phyloP scores from a whole-genome alignment of 345 rosid genomes.

The Fremontodendron californicum region DNA sequence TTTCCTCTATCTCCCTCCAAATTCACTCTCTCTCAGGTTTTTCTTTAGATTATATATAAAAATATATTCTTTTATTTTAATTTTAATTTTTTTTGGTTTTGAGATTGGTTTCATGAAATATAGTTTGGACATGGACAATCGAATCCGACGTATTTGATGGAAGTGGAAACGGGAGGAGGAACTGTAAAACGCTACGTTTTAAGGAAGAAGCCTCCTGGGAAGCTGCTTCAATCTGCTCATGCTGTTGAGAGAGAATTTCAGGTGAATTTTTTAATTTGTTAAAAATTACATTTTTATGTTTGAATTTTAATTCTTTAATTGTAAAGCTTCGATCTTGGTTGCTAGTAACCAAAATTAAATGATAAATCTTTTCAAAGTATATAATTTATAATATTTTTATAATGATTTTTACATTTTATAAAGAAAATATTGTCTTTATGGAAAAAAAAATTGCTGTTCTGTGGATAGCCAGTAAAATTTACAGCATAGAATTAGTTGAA shows the following conservation, averaged over 20 bases:
- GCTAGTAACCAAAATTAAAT: neutral
- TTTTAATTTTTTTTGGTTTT: neutral
- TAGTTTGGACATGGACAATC: slow-evolving; percentile 96
- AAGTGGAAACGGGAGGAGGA: slow-evolving; percentile 51
- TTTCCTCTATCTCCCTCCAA: slow-evolving; percentile 60
- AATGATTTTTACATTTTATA: neutral
- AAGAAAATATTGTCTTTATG: neutral
- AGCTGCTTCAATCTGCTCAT: slow-evolving; percentile 80
- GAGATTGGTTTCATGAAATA: neutral
- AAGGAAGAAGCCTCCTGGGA: slow-evolving; percentile 95
- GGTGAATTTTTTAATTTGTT: slow-evolving; percentile 26
- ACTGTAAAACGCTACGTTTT: slow-evolving; percentile 66
- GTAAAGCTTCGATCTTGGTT: neutral
- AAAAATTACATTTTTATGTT: neutral
- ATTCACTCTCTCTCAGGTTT: slow-evolving; percentile 69
- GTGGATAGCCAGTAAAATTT: neutral
- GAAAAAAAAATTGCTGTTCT: too few species aligned
- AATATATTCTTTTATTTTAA: neutral
- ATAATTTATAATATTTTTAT: neutral
- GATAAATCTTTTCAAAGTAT: neutral
- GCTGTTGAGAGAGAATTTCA: slow-evolving; percentile 88
- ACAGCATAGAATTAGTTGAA: neutral
- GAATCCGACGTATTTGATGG: slow-evolving; percentile 77
- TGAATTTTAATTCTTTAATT: neutral
- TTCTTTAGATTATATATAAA: neutral